Percentiles rank a stretch among this genome's conserved stretches.
Evolutionary conservation across 345 rosid species (phyloP).

Genomic region (Brassica incana): DNA sequence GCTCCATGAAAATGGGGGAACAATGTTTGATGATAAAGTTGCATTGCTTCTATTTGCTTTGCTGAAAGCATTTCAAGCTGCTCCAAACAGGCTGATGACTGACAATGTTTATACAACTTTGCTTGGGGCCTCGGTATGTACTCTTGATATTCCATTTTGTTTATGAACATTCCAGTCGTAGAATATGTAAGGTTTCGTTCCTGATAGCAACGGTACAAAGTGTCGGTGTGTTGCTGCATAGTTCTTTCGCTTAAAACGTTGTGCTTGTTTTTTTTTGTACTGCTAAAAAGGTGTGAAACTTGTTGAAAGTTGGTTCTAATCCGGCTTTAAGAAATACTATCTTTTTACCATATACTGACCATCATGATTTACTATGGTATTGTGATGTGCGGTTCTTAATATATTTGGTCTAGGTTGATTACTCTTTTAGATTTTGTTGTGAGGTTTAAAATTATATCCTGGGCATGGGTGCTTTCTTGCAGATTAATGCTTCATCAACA

Average conservation of each 20-base stretch:
- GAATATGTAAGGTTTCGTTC: constrained; percentile 16
- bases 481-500: constrained; percentile 95
- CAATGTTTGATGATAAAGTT: constrained; percentile 97
- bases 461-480: constrained; percentile 38
- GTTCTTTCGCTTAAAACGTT: constrained; percentile 14
- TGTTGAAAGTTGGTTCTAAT: constrained; percentile 16
- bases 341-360: constrained; percentile 2
- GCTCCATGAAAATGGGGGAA: constrained; percentile 66
- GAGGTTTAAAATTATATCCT: not conserved
- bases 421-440: constrained; percentile 7
- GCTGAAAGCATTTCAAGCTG: constrained; percentile 92
- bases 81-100: constrained; percentile 91
- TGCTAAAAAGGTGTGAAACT: constrained; percentile 15
- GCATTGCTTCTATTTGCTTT: constrained; percentile 87
- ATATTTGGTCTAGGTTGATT: not conserved
- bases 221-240: constrained; percentile 5
- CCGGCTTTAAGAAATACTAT: not conserved
- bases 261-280: not conserved
- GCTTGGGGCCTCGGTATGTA: constrained; percentile 92
- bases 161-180: not conserved
- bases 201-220: constrained; percentile 17
- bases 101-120: constrained; percentile 79
- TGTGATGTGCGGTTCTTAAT: constrained; percentile 18
- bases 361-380: constrained; percentile 6
- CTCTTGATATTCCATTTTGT: constrained; percentile 17